A percentile compares a stretch with the other conserved stretches of the same genome.
Evolutionary conservation across 75 land plant species (phyloP).

Genomic region (Picea glauca): DNA sequence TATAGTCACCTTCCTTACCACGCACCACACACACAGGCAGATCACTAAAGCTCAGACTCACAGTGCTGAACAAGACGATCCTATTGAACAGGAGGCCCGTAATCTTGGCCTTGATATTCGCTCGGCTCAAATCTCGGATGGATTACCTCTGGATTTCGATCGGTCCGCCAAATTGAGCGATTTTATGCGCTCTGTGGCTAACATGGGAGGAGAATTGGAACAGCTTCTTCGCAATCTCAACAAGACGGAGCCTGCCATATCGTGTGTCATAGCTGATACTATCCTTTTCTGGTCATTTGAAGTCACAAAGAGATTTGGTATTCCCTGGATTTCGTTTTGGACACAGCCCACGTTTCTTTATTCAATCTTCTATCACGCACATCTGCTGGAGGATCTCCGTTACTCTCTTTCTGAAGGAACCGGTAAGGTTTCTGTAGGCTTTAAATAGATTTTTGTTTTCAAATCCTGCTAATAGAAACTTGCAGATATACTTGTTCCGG

Average conservation of each 20-base stretch:
- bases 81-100: neutral
- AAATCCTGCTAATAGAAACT: no score
- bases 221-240: neutral
- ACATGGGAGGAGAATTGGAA: conserved; percentile 6
- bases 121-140: conserved; percentile 6
- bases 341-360: conserved; percentile 29
- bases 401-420: neutral
- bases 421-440: neutral
- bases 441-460: no score
- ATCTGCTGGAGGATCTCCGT: neutral
- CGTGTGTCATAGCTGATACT: conserved; percentile 40
- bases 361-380: conserved; percentile 15
- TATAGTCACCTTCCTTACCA: conserved; percentile 10
- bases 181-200: neutral
- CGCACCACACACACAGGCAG: neutral
- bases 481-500: no score
- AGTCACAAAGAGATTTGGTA: conserved; percentile 23
- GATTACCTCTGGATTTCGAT: neutral
- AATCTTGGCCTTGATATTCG: neutral
- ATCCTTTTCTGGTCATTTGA: conserved; percentile 34
- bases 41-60: neutral
- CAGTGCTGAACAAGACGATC: neutral
- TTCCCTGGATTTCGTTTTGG: conserved; percentile 32
- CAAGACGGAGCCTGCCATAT: conserved; percentile 13
- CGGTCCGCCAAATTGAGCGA: neutral